A percentile compares a stretch with the other conserved stretches of the same genome.
These are phyloP conservation scores for Melaleuca quinquenervia DNA, from an alignment of 345 rosid species.

Conservation along the genomic window DNA sequence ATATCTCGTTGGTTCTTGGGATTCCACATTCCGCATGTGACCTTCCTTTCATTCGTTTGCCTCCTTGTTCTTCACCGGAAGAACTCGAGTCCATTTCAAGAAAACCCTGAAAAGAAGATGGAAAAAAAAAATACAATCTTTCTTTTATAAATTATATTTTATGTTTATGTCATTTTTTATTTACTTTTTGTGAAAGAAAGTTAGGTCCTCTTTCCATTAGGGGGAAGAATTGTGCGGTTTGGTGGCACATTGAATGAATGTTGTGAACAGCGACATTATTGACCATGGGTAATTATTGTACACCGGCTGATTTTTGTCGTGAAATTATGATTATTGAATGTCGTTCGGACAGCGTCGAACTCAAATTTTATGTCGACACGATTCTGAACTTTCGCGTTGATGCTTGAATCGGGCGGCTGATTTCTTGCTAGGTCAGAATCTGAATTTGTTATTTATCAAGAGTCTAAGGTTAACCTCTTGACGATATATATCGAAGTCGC, in stretches of 20 bases:
- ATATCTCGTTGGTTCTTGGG: not conserved
- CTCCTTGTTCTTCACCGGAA: not conserved
- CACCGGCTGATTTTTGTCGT: not conserved
- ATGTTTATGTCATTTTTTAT: not conserved
- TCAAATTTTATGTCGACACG: not conserved
- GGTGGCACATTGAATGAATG: not conserved
- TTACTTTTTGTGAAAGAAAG: not conserved
- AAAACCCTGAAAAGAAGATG: not conserved
- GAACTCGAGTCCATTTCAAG: not conserved
- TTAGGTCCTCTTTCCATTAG: not conserved
- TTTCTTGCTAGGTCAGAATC: not conserved
- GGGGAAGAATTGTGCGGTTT: not conserved
- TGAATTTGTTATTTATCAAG: not conserved
- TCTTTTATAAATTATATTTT: accelerated
- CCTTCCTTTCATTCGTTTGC: not conserved
- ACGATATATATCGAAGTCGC: not conserved
- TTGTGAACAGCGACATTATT: not conserved
- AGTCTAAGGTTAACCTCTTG: not conserved
- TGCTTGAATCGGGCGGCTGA: not conserved
- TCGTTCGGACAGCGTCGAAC: not conserved
- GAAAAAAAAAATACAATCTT: not conserved
- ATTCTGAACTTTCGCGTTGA: not conserved
- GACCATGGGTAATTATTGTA: not conserved
- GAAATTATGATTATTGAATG: not conserved
- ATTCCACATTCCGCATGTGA: not conserved